These are phyloP conservation scores for Candida xyloterini DNA, from an alignment of 805 yeast species.

Conservation along the genomic window DNA sequence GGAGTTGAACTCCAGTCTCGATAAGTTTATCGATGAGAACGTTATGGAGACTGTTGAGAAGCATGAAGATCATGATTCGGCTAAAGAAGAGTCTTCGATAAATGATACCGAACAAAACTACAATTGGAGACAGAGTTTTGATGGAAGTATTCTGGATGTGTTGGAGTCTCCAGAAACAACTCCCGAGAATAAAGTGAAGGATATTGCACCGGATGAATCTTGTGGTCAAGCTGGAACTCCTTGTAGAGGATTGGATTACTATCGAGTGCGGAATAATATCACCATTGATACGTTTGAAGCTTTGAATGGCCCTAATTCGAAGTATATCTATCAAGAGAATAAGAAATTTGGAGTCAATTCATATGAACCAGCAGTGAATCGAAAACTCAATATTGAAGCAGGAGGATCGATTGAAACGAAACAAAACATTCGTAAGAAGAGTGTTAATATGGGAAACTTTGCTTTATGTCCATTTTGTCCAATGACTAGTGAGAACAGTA, in stretches of 20 bases:
- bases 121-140: conserved; percentile 12
- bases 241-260: conserved; percentile 14
- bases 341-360: conserved; percentile 16
- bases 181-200: conserved; percentile 1
- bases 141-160: conserved; percentile 1
- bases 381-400: conserved; percentile 11
- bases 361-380: conserved; percentile 26
- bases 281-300: conserved; percentile 13
- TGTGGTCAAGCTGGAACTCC: conserved; percentile 8
- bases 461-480: conserved; percentile 32
- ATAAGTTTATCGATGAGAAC: conserved; percentile 4
- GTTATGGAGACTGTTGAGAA: not conserved
- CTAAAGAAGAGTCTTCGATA: not conserved
- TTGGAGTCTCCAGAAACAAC: conserved; percentile 5
- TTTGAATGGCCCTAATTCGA: conserved; percentile 4
- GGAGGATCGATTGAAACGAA: not conserved
- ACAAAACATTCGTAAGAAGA: conserved; percentile 5
- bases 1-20: conserved; percentile 3
- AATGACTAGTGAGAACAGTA: conserved; percentile 16
- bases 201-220: not conserved
- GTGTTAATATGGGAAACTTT: conserved; percentile 23
- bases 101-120: conserved; percentile 3
- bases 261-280: conserved; percentile 16
- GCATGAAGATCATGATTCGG: not conserved
- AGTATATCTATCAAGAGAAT: conserved; percentile 17